These are phyloP conservation scores for Marasmius oreades DNA, from an alignment of 1,284 basidiomycete species.

Conservation along the genomic window DNA sequence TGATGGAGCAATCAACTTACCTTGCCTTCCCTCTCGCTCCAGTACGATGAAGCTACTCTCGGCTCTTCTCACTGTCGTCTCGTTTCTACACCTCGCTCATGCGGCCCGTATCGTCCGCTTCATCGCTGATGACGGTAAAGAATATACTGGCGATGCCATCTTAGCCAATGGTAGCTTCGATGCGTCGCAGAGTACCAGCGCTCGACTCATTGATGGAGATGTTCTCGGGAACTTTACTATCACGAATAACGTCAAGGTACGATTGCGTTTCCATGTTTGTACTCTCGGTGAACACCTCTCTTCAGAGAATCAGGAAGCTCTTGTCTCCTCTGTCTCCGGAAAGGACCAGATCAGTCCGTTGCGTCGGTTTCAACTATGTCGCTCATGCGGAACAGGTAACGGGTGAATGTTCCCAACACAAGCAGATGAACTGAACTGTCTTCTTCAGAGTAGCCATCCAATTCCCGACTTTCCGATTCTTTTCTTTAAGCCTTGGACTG, in stretches of 20 bases:
- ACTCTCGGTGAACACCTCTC: background rate
- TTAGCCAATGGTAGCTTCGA: conserved; percentile 28
- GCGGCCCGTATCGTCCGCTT: conserved; percentile 41
- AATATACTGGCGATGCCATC: conserved; percentile 38
- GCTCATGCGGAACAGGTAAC: conserved; percentile 31
- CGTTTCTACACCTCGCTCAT: conserved; percentile 20
- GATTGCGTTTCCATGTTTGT: background rate
- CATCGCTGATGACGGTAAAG: conserved; percentile 33
- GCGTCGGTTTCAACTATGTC: conserved; percentile 38
- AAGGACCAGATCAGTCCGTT: conserved; percentile 30
- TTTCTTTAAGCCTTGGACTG: conserved; percentile 40
- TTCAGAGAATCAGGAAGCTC: conserved; percentile 31
- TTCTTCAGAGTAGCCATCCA: conserved; percentile 7
- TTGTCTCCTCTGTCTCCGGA: conserved; percentile 33
- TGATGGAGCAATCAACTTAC: conserved; percentile 4
- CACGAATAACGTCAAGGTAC: conserved; percentile 32
- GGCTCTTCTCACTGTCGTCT: conserved; percentile 2
- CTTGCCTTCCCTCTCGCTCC: background rate
- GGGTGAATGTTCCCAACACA: conserved; percentile 25
- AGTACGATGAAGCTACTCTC: conserved; percentile 10
- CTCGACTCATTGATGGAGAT: conserved; percentile 34
- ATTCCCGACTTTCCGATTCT: conserved; percentile 20
- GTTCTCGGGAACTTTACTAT: conserved; percentile 35
- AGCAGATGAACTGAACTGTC: conserved; percentile 29
- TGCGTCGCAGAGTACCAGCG: conserved; percentile 33